These are phyloP conservation scores for Terfezia claveryi DNA, from an alignment of 495 filamentous ascomycete species.

Conservation along the genomic window DNA sequence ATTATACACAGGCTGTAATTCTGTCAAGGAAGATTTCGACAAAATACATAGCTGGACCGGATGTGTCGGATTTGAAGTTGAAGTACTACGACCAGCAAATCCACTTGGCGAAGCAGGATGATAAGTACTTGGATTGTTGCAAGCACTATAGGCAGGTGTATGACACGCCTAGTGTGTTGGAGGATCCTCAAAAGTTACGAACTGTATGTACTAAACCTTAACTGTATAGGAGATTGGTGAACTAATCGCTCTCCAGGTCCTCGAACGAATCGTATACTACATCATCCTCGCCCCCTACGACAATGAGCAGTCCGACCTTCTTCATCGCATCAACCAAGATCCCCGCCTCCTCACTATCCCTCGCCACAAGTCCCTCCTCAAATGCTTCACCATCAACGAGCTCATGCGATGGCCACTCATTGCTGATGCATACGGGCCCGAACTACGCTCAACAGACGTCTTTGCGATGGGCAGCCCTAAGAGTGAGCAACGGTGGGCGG, in stretches of 20 bases:
- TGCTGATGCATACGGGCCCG: constrained; percentile 59
- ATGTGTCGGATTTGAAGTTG: constrained; percentile 89
- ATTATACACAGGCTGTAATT: constrained; percentile 90
- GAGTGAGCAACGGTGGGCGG: constrained; percentile 65
- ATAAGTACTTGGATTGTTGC: constrained; percentile 89
- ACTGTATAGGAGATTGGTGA: background rate
- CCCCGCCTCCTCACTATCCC: constrained; percentile 20
- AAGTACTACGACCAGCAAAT: constrained; percentile 95
- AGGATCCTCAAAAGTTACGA: constrained; percentile 63
- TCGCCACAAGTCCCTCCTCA: constrained; percentile 38
- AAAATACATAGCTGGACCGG: constrained; percentile 70
- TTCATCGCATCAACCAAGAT: constrained; percentile 71
- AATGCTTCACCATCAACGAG: constrained; percentile 85
- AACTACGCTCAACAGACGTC: constrained; percentile 77
- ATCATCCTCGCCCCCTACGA: constrained; percentile 90
- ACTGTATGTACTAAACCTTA: constrained; percentile 35
- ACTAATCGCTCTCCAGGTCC: constrained; percentile 33
- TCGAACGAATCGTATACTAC: constrained; percentile 91
- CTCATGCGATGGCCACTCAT: constrained; percentile 97
- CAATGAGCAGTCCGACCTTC: constrained; percentile 93
- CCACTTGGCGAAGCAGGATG: constrained; percentile 77
- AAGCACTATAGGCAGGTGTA: constrained; percentile 92
- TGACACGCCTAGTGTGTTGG: constrained; percentile 81
- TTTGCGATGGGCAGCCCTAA: constrained; percentile 59
- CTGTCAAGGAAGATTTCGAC: constrained; percentile 93